Evolutionary conservation across 2,329 filamentous ascomycete genomes (phyloP).

Genomic region (Rhinocladiella similis): DNA sequence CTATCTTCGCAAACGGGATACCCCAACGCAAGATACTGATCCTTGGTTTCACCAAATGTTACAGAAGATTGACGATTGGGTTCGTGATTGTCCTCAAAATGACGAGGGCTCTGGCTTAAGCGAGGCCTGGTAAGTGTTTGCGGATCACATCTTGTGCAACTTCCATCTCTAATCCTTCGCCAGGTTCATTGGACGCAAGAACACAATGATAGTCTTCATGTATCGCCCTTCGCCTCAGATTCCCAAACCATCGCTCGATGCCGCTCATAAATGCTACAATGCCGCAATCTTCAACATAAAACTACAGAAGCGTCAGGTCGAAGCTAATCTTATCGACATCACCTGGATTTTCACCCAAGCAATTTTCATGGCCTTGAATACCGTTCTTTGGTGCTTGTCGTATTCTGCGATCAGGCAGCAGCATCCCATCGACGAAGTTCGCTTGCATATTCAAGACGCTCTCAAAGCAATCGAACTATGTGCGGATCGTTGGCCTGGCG

Average conservation of each 20-base stretch:
- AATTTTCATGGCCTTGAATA: constrained; percentile 89
- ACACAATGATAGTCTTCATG: constrained; percentile 85
- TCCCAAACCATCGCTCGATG: constrained; percentile 75
- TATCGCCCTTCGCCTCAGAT: constrained; percentile 91
- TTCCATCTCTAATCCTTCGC: constrained; percentile 34
- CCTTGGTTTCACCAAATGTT: constrained; percentile 86
- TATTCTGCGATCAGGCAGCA: constrained; percentile 77
- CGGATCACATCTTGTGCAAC: constrained; percentile 33
- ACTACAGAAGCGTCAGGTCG: constrained; percentile 77
- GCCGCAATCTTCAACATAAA: constrained; percentile 80
- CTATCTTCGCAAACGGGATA: constrained; percentile 78
- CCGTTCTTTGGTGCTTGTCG: constrained; percentile 86
- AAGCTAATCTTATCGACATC: constrained; percentile 73
- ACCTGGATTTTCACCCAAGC: constrained; percentile 92
- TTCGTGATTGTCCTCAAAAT: constrained; percentile 71
- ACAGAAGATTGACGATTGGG: constrained; percentile 75
- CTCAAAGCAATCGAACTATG: constrained; percentile 78
- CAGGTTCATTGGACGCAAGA: constrained; percentile 66
- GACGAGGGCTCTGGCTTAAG: constrained; percentile 70
- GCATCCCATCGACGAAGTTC: constrained; percentile 73
- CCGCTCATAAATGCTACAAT: constrained; percentile 79
- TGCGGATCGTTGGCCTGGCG: constrained; percentile 88
- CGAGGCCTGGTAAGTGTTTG: constrained; percentile 66
- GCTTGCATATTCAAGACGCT: constrained; percentile 70
- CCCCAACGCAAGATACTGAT: constrained; percentile 76